Conservation (phyloP, 2,329 filamentous ascomycete genomes). For the Drechslerella coelobrocha region DNA sequence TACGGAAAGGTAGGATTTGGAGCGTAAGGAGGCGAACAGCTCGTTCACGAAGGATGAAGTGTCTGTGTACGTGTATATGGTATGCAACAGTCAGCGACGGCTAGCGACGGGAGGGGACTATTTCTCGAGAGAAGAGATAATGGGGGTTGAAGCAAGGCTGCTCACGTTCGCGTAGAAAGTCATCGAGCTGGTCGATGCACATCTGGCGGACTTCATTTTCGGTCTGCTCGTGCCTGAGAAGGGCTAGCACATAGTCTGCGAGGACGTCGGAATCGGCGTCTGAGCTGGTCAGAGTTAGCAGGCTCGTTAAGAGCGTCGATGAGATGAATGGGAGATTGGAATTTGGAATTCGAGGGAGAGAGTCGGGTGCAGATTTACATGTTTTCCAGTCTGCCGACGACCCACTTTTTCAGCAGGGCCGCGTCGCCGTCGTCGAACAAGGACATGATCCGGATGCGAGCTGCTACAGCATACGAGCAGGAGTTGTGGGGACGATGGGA, state of each 20-base stretch:
- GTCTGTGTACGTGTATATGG: constrained; percentile 60
- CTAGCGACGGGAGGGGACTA: too few species aligned
- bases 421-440: constrained; percentile 69
- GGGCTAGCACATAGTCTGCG: constrained; percentile 81
- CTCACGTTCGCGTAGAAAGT: constrained; percentile 74
- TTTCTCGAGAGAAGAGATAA: constrained; percentile 6
- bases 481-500: background rate
- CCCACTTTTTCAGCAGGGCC: constrained; percentile 74
- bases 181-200: constrained; percentile 74
- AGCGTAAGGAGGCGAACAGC: constrained; percentile 70
- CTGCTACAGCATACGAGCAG: too few species aligned
- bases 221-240: constrained; percentile 74
- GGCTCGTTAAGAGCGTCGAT: constrained; percentile 1
- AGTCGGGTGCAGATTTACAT: constrained; percentile 64
- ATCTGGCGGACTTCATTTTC: constrained; percentile 69
- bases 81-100: constrained; percentile 15
- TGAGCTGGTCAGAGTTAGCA: constrained; percentile 63
- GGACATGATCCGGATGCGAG: constrained; percentile 60
- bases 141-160: background rate
- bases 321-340: background rate
- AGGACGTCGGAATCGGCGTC: constrained; percentile 82
- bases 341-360: constrained; percentile 16
- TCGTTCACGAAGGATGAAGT: constrained; percentile 72
- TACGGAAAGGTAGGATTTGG: constrained; percentile 67
- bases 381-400: constrained; percentile 76